Evolutionary conservation across 2,329 filamentous ascomycete genomes (phyloP).

Genomic region (Colletotrichum orchidophilum): DNA sequence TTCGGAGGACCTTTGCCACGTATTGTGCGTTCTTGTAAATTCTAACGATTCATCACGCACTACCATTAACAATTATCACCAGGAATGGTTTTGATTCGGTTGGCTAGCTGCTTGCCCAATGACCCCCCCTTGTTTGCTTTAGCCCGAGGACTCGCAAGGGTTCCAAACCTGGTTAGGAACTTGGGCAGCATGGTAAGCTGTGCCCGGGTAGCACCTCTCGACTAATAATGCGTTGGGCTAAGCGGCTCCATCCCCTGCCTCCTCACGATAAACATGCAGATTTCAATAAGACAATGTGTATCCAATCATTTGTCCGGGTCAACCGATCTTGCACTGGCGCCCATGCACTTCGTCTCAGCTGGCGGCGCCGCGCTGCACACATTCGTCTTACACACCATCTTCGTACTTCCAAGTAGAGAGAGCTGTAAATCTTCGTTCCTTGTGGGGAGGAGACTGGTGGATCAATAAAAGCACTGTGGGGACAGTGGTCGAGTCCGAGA

Average conservation of each 20-base stretch:
- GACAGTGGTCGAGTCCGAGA: background rate
- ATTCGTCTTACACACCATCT: slow-evolving; percentile 27
- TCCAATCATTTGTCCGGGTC: slow-evolving; percentile 2
- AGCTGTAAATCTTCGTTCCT: background rate
- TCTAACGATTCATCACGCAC: background rate
- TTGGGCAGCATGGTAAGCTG: background rate
- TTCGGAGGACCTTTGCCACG: too few relatives aligned
- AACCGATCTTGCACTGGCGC: slow-evolving; percentile 8
- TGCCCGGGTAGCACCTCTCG: background rate
- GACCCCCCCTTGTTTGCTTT: too few relatives aligned
- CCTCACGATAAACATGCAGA: background rate
- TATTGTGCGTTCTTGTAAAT: background rate
- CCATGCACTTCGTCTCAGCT: background rate
- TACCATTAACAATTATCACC: background rate
- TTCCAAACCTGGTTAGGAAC: background rate
- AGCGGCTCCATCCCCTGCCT: background rate
- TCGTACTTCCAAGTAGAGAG: background rate
- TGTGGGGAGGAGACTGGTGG: background rate
- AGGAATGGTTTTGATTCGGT: background rate
- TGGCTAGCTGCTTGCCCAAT: background rate
- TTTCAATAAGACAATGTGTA: background rate
- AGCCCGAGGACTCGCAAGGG: background rate
- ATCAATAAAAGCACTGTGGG: background rate
- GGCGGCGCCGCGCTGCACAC: background rate
- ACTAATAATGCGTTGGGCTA: background rate